Percentiles rank a stretch among this genome's conserved stretches.
phyloP scores from a whole-genome alignment of 2,329 filamentous ascomycete genomes.

The Calonectria pseudoturangicola region DNA sequence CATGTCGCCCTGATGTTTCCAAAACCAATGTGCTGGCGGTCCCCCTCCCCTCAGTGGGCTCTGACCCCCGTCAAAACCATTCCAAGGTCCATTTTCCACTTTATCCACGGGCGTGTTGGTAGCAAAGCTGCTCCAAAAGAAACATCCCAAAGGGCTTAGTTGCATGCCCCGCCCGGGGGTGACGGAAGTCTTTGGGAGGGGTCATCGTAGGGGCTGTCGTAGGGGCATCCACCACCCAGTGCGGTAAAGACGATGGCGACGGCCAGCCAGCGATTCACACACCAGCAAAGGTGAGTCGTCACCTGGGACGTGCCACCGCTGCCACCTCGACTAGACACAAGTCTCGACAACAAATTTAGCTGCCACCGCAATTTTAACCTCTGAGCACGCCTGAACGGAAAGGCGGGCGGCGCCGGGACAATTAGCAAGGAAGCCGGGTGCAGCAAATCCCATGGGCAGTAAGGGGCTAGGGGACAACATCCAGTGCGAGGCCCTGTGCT shows the following conservation, averaged over 20 bases:
- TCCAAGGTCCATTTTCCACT: conserved; percentile 36
- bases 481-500: neutral
- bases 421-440: conserved; percentile 34
- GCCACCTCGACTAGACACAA: conserved; percentile 41
- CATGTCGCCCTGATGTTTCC: conserved; percentile 28
- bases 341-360: conserved; percentile 47
- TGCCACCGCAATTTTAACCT: conserved; percentile 53
- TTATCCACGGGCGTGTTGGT: conserved; percentile 46
- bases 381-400: conserved; percentile 42
- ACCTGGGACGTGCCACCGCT: conserved; percentile 48
- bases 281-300: conserved; percentile 39
- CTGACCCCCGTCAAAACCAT: conserved; percentile 33
- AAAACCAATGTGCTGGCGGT: conserved; percentile 31
- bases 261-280: conserved; percentile 20
- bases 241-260: conserved; percentile 33
- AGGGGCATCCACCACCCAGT: conserved; percentile 40
- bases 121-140: conserved; percentile 35
- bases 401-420: conserved; percentile 36
- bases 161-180: conserved; percentile 44
- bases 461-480: conserved; percentile 13
- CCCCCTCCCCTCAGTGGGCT: conserved; percentile 30
- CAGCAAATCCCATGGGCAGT: conserved; percentile 24
- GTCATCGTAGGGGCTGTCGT: conserved; percentile 26
- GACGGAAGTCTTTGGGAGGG: conserved; percentile 34
- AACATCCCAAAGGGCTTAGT: conserved; percentile 47